These are phyloP conservation scores for Fusarium dlaminii DNA, from an alignment of 2,329 filamentous ascomycete genomes.

Conservation along the genomic window DNA sequence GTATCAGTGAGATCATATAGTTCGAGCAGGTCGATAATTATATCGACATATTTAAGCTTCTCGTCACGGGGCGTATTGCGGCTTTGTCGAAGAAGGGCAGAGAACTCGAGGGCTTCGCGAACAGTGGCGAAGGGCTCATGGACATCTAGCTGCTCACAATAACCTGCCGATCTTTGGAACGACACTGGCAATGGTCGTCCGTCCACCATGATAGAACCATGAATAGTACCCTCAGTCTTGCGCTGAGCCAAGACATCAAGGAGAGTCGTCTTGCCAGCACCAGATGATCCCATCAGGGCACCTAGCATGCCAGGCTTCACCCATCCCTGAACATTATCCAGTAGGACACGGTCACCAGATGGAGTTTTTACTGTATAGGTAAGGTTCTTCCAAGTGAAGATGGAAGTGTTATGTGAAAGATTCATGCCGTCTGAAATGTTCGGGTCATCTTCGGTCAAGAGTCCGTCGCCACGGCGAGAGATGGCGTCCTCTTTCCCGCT, in stretches of 20 bases:
- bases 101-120: constrained; percentile 80
- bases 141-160: constrained; percentile 84
- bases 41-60: constrained; percentile 80
- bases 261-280: constrained; percentile 87
- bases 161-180: constrained; percentile 82
- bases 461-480: constrained; percentile 9
- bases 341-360: constrained; percentile 70
- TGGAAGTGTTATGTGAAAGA: constrained; percentile 69
- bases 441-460: constrained; percentile 16
- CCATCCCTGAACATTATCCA: constrained; percentile 85
- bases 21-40: constrained; percentile 74
- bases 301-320: constrained; percentile 82
- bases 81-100: constrained; percentile 77
- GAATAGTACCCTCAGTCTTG: constrained; percentile 79
- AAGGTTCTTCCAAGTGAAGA: constrained; percentile 80
- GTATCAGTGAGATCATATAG: constrained; percentile 59
- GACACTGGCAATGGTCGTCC: constrained; percentile 76
- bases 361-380: constrained; percentile 73
- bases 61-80: constrained; percentile 70
- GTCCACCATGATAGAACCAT: constrained; percentile 79
- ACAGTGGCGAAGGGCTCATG: constrained; percentile 79
- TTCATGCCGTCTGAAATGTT: constrained; percentile 42
- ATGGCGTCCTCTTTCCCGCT: constrained; percentile 30
- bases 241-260: constrained; percentile 83
- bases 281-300: constrained; percentile 81